A percentile compares a stretch with the other conserved stretches of the same genome.
These are phyloP conservation scores for Pseudonitzschia pungens DNA, from an alignment of 108 stramenopile genomes.

Conservation along the genomic window DNA sequence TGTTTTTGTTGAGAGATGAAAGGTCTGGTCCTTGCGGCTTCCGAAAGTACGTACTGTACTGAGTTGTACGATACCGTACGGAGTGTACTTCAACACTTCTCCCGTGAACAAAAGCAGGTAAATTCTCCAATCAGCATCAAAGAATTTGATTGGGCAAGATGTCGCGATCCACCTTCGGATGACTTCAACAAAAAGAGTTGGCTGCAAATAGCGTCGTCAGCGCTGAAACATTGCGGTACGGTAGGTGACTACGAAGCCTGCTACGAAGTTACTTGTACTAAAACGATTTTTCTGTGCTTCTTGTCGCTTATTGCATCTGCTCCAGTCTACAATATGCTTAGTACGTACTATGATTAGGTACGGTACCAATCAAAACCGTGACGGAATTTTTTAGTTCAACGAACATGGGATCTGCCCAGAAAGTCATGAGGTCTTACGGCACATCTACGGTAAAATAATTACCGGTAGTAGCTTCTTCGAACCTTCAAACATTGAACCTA, in stretches of 20 bases:
- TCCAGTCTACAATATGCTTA: not conserved
- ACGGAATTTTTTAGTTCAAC: not conserved
- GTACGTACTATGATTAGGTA: not conserved
- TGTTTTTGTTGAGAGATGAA: not conserved
- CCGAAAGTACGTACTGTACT: no score
- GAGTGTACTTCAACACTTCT: not conserved
- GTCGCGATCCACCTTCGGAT: not conserved
- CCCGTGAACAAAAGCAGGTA: not conserved
- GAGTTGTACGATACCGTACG: not conserved
- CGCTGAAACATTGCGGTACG: not conserved
- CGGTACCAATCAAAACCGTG: not conserved
- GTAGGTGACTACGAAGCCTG: no score
- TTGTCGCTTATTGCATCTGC: no score
- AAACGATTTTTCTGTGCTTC: not conserved
- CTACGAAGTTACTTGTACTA: slow-evolving; percentile 1
- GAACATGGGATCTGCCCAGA: no score
- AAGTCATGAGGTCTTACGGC: no score
- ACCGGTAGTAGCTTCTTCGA: no score
- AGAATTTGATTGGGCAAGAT: slow-evolving; percentile 3
- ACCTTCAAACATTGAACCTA: no score
- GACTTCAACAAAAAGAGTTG: not conserved
- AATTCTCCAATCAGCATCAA: no score
- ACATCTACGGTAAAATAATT: no score
- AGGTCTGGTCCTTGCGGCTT: not conserved
- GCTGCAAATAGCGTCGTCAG: not conserved